Evolutionary conservation across 2,329 filamentous ascomycete genomes (phyloP), one percentile per base, ranked within the genome.

Genomic region (Apiospora rasikravindrae): DNA sequence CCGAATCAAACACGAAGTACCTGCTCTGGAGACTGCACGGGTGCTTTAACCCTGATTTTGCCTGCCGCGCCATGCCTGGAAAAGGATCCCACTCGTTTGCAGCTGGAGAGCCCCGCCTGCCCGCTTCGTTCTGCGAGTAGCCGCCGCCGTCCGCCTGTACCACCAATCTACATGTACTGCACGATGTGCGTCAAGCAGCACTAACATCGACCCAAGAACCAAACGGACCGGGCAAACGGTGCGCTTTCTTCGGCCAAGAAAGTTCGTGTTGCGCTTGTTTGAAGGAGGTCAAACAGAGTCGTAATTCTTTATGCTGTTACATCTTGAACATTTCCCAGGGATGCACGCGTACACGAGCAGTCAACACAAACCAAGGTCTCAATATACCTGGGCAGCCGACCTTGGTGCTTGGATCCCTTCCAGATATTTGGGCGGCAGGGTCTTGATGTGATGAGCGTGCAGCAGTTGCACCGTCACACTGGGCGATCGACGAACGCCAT

Each of bases 181-280:
- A 19, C 16, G 29, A 40, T n/a, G 19, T 40, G 57, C 57, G n/a
- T 64, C 57, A 40, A n/a, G 40, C 57, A 64, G 57, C 57, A 29
- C 57, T 64, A 64, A 64, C 53, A 64, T 64, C 57, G 57, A 40
- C 33, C 57, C 57, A 40, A 64, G 57, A 64, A 64, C 33, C 57
- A 64, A 13, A n/a, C 29, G 33, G 57, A 64, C 57, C 57, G 22
- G 57, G 57, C 57, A 40, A n/a, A 64, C 33, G 57, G 57, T 64
- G 57, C 22, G 22, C 53, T 22, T 26, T 11, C 29, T 14, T 33
- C 51, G 19, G 16, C 26, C 26, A 19, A 57, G 5, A 57, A 57
- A 57, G 45, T 7, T 33, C 53, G 26, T 57, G 53, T 57, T 33
- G 24, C 13, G 11, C 24, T 24, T 29, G 51, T 5, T 8, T 22